Evolutionary conservation across 106 monocot genomes (phyloP).

Genomic region (Apostasia ramifera): DNA sequence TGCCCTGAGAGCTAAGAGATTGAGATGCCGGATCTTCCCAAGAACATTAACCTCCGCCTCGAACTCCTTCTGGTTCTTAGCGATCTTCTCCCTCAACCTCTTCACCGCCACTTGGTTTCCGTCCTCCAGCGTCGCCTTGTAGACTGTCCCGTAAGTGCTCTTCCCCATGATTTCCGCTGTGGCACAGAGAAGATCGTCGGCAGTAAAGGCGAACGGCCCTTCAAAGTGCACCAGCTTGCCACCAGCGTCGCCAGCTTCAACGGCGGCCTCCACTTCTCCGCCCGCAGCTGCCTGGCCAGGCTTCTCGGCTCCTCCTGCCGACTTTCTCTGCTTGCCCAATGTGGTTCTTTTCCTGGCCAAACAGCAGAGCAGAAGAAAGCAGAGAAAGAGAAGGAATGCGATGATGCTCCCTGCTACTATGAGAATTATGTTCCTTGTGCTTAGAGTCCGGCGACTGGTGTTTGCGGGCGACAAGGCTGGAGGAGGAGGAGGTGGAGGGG

Average conservation of each 20-base stretch:
- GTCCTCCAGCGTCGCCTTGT: conserved; percentile 86
- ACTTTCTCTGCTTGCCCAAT: conserved; percentile 17
- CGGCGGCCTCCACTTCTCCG: conserved; percentile 16
- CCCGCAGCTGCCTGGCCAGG: conserved; percentile 2
- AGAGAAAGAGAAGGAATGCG: conserved; percentile 46
- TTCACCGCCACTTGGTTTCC: conserved; percentile 82
- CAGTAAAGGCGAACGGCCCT: conserved; percentile 64
- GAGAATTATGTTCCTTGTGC: conserved; percentile 39
- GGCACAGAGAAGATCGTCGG: conserved; percentile 84
- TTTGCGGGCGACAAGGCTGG: conserved; percentile 6
- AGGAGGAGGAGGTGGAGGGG: conserved; percentile 23
- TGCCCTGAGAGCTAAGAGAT: conserved; percentile 57
- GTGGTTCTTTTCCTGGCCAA: conserved; percentile 37
- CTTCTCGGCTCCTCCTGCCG: conserved; percentile 28
- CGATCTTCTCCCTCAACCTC: conserved; percentile 82
- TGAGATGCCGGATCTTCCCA: conserved; percentile 67
- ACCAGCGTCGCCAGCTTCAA: conserved; percentile 27
- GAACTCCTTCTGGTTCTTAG: conserved; percentile 68
- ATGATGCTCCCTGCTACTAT: conserved; percentile 34
- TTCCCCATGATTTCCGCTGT: conserved; percentile 98
- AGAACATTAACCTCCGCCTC: conserved; percentile 59
- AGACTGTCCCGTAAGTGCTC: conserved; percentile 91
- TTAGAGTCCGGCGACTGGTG: conserved; percentile 8
- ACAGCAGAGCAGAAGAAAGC: conserved; percentile 60
- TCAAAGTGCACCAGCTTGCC: conserved; percentile 94